A percentile compares a stretch with the other conserved stretches of the same genome.
Evolutionary conservation across 192 early-diverging fungal species (phyloP).

Genomic region (Paraglomus brasilianum): DNA sequence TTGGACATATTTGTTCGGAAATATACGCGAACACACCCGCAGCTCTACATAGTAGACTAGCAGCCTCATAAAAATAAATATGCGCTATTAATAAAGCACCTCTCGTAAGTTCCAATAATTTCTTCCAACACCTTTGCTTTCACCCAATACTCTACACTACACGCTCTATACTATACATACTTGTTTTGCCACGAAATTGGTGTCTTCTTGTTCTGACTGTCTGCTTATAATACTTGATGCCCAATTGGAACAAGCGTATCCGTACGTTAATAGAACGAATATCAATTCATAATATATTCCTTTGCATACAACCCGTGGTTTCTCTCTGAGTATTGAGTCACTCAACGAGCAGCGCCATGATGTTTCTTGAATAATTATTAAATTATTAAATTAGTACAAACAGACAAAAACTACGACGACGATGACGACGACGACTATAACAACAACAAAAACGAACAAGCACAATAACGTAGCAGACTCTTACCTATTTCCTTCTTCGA

Average conservation of each 20-base stretch:
- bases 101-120: background rate
- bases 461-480: background rate
- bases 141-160: no score
- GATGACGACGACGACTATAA: background rate
- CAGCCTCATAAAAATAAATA: conserved; percentile 36
- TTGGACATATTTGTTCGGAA: conserved; percentile 45
- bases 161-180: background rate
- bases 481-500: conserved; percentile 37
- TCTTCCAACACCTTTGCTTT: conserved; percentile 26
- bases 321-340: conserved; percentile 45
- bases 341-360: conserved; percentile 58
- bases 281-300: conserved; percentile 56
- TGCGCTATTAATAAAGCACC: conserved; percentile 27
- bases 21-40: conserved; percentile 55
- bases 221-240: conserved; percentile 33
- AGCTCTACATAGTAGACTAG: conserved; percentile 52
- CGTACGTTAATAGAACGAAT: conserved; percentile 56
- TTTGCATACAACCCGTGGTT: conserved; percentile 48
- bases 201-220: conserved; percentile 27
- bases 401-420: no score
- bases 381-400: no score
- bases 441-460: background rate
- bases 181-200: conserved; percentile 21
- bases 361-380: conserved; percentile 40
- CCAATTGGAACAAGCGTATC: conserved; percentile 47